A percentile compares a stretch with the other conserved stretches of the same genome.
These are phyloP conservation scores for Tulasnella sp. DNA, from an alignment of 768 basidiomycete genomes.

Conservation along the genomic window DNA sequence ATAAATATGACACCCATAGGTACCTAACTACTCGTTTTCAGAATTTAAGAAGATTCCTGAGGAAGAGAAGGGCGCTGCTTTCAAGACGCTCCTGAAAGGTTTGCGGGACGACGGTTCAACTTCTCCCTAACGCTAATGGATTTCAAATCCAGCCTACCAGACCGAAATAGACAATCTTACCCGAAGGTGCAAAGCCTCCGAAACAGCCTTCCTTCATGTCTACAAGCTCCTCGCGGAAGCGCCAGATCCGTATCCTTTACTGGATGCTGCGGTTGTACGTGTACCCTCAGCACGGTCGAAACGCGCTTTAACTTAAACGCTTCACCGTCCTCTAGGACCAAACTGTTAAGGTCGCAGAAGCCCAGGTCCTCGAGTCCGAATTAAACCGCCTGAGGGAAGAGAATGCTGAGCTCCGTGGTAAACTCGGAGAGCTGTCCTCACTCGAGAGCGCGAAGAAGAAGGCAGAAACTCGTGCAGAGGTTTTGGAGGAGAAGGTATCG, in stretches of 20 bases:
- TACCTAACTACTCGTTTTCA: slow-evolving; percentile 35
- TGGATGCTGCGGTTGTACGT: slow-evolving; percentile 86
- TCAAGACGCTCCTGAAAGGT: slow-evolving; percentile 91
- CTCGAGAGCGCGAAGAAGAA: slow-evolving; percentile 73
- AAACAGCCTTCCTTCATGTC: slow-evolving; percentile 93
- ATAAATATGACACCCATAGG: not conserved
- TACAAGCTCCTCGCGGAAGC: slow-evolving; percentile 97
- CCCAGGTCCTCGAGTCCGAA: slow-evolving; percentile 68
- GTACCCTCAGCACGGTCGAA: not conserved
- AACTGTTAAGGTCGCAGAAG: slow-evolving; percentile 83
- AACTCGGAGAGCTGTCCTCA: slow-evolving; percentile 56
- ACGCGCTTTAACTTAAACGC: not conserved
- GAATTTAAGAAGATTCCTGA: slow-evolving; percentile 97
- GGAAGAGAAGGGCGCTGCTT: slow-evolving; percentile 75
- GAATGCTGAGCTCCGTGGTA: slow-evolving; percentile 71
- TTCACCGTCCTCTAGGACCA: slow-evolving; percentile 61
- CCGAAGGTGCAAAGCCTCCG: slow-evolving; percentile 83
- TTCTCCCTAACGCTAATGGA: too few relatives aligned
- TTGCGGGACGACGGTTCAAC: slow-evolving; percentile 28
- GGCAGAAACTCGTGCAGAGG: slow-evolving; percentile 65
- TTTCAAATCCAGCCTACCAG: slow-evolving; percentile 24
- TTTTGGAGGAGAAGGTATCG: slow-evolving; percentile 73
- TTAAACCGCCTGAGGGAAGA: slow-evolving; percentile 71
- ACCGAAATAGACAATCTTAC: slow-evolving; percentile 91
- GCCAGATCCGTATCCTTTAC: slow-evolving; percentile 93